A percentile compares a stretch with the other conserved stretches of the same genome.
Conservation (phyloP, 1,139 yeast species). For the Saccharomycopsis crataegensis region DNA sequence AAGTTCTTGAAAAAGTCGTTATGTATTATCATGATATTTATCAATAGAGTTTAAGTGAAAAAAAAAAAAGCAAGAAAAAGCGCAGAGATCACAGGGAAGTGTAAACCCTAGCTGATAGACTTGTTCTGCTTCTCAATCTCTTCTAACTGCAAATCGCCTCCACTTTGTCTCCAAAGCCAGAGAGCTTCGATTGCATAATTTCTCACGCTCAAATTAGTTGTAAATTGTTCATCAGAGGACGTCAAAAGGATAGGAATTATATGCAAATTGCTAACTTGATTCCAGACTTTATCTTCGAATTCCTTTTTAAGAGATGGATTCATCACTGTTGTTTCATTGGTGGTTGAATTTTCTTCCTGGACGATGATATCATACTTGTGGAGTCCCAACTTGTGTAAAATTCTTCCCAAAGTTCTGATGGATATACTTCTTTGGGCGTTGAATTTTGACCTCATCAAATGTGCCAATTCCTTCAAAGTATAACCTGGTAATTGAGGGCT, state of each 20-base stretch:
- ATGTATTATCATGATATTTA: too few relatives aligned
- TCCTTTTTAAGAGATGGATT: slow-evolving; percentile 35
- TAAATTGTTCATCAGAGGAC: slow-evolving; percentile 63
- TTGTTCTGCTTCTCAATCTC: neutral
- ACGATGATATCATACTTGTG: slow-evolving; percentile 50
- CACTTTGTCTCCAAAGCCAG: slow-evolving; percentile 81
- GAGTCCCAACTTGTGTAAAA: slow-evolving; percentile 71
- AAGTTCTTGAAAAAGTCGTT: too few relatives aligned
- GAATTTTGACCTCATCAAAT: slow-evolving; percentile 68
- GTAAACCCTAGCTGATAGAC: too few relatives aligned
- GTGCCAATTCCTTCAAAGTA: slow-evolving; percentile 75
- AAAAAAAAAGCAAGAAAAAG: too few relatives aligned
- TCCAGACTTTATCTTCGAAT: slow-evolving; percentile 70
- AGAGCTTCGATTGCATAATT: slow-evolving; percentile 88
- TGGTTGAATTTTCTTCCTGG: slow-evolving; percentile 34
- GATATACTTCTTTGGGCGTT: slow-evolving; percentile 85
- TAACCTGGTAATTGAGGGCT: slow-evolving; percentile 90
- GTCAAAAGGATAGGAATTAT: slow-evolving; percentile 66
- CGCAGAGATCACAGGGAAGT: too few relatives aligned
- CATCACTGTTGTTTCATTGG: slow-evolving; percentile 33
- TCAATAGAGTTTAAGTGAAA: too few relatives aligned
- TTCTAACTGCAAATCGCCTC: slow-evolving; percentile 2
- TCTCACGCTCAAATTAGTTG: slow-evolving; percentile 66
- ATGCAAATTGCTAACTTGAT: slow-evolving; percentile 54
- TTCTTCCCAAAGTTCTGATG: slow-evolving; percentile 79